These are phyloP conservation scores for Kodamaea laetipori DNA, from an alignment of 805 yeast species.

Conservation along the genomic window DNA sequence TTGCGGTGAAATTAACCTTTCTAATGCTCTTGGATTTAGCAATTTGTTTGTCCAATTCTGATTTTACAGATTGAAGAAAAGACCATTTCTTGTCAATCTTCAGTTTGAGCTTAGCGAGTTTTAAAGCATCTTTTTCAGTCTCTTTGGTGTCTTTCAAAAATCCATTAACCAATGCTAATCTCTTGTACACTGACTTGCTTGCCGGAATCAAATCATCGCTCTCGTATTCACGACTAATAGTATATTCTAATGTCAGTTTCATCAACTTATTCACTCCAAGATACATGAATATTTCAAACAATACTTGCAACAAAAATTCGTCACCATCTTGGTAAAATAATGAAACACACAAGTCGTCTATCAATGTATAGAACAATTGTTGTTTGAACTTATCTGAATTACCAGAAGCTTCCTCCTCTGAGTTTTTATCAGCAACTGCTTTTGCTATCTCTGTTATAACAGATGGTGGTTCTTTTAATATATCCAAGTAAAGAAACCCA, in stretches of 20 bases:
- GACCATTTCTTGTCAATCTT: conserved; percentile 19
- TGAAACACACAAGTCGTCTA: conserved; percentile 66
- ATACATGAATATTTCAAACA: conserved; percentile 53
- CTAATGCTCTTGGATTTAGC: conserved; percentile 14
- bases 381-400: conserved; percentile 23
- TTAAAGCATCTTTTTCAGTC: neutral
- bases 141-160: neutral
- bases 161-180: conserved; percentile 9
- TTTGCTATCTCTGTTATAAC: conserved; percentile 6
- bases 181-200: conserved; percentile 10
- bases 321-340: conserved; percentile 71
- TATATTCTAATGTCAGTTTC: conserved; percentile 61
- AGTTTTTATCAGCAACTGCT: conserved; percentile 19
- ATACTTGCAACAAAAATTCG: conserved; percentile 48
- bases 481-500: conserved; percentile 65
- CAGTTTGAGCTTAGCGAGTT: neutral
- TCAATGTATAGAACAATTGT: conserved; percentile 42
- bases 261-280: conserved; percentile 52
- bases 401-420: conserved; percentile 16
- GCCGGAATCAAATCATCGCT: conserved; percentile 42
- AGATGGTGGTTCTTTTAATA: conserved; percentile 23
- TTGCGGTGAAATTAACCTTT: conserved; percentile 13
- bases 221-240: conserved; percentile 45
- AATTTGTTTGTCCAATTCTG: conserved; percentile 31
- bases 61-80: conserved; percentile 35